Percentiles rank a stretch among this genome's conserved stretches.
These are phyloP conservation scores for Ceratocystis variospora DNA, from an alignment of 2,329 filamentous ascomycete species.

Conservation along the genomic window DNA sequence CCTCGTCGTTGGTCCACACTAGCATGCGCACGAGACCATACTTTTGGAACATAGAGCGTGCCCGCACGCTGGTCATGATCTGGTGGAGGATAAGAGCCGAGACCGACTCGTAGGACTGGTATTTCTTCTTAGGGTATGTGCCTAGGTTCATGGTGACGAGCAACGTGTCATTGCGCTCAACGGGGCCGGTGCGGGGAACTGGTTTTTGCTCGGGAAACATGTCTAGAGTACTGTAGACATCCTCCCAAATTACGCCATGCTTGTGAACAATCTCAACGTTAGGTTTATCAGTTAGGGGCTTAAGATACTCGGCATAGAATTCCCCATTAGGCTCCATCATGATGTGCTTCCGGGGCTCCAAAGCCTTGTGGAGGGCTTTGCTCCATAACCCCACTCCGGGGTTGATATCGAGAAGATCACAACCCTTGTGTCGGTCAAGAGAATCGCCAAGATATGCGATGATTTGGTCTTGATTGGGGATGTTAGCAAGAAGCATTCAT, in stretches of 20 bases:
- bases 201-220: conserved; percentile 42
- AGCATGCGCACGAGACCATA: conserved; percentile 73
- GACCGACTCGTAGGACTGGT: conserved; percentile 41
- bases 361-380: conserved; percentile 53
- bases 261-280: conserved; percentile 40
- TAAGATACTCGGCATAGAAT: conserved; percentile 47
- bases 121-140: conserved; percentile 37
- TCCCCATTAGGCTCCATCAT: conserved; percentile 59
- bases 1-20: conserved; percentile 51
- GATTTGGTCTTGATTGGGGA: conserved; percentile 43
- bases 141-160: conserved; percentile 58
- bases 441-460: conserved; percentile 54
- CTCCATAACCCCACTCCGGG: conserved; percentile 73
- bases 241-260: conserved; percentile 45
- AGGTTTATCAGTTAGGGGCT: conserved; percentile 38
- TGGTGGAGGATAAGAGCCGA: conserved; percentile 46
- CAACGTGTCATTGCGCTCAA: conserved; percentile 53
- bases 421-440: conserved; percentile 56
- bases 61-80: conserved; percentile 45
- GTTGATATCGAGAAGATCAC: conserved; percentile 77
- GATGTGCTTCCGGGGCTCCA: conserved; percentile 70
- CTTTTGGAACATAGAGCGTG: conserved; percentile 49
- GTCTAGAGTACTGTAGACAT: conserved; percentile 41
- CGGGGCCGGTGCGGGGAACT: conserved; percentile 29
- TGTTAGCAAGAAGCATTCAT: neutral